Base-by-base conservation (phyloP, 1,284 basidiomycete genomes). In the Cutaneotrichosporon mucoides region DNA sequence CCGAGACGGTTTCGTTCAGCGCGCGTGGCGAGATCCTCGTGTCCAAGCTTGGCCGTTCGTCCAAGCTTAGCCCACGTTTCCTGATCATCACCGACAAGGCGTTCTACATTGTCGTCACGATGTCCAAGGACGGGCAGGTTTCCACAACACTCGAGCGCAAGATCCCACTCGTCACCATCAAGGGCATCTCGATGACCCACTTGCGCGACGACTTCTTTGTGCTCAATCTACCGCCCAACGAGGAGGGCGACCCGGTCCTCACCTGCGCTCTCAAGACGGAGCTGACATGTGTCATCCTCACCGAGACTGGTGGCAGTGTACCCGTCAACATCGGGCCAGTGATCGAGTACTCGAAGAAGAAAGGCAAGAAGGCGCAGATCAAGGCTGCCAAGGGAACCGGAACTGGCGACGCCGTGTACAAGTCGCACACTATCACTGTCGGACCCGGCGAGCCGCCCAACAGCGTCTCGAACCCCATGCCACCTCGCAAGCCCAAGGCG, bases 211-310 rank as follows among this genome's bases (percentile, higher is more conserved):
- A 99, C 76, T 99, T 94, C 89, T 83, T 97, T 86, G 83, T 82
- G 7, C 73, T 91, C 66, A 94, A 94, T 73, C 85, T 87, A 46
- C 86, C 83, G 60, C 80, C 84, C 0, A 13, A 34, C 41, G 92
- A 95, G 76, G 95, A 98, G 75, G 93, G 92, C n/a, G 96, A 99
- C 73, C 93, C 95, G 0, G 82, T 98, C 52, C 83, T 99, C 70
- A 89, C 86, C 63, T 93, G 90, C 68, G 83, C 86, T 66, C 95
- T 99, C 85, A 99, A 99, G 85, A 99, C 96, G 0, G 96, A 99
- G 76, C 82, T 99, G 55, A 82, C 87, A 8, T 85, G 91, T 10
- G 87, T 89, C 68, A 82, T 99, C 46, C 80, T 94, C 60, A 88
- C 88, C 66, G 79, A 90, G 60, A 92, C 91, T 1, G 86, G 87